Conservation (phyloP, 1,284 basidiomycete species). For the Baeospora myosura region DNA sequence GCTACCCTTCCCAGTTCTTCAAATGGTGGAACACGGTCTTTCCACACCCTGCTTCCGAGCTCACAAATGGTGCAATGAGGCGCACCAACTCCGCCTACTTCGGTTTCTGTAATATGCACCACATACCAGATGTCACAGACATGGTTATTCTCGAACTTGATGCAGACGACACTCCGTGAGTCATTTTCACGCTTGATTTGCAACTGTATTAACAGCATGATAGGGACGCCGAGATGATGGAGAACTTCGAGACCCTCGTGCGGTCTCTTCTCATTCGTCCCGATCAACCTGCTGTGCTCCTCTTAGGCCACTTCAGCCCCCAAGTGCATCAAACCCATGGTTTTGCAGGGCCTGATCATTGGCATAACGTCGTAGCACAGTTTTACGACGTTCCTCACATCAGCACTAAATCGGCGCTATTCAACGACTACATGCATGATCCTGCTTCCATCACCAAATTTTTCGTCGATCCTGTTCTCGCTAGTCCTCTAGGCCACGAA, state of each 20-base stretch:
- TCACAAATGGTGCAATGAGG: slow-evolving; percentile 91
- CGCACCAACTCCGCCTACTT: slow-evolving; percentile 88
- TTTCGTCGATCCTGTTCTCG: slow-evolving; percentile 70
- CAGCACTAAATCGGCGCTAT: slow-evolving; percentile 76
- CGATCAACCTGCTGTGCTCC: slow-evolving; percentile 82
- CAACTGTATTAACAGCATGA: slow-evolving; percentile 2
- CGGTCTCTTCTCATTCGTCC: slow-evolving; percentile 84
- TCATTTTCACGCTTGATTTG: slow-evolving; percentile 12
- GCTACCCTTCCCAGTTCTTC: slow-evolving; percentile 89
- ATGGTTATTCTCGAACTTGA: slow-evolving; percentile 92
- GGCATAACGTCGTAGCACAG: slow-evolving; percentile 83
- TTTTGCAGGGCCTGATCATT: slow-evolving; percentile 81
- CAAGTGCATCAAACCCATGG: slow-evolving; percentile 75
- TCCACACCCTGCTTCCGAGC: slow-evolving; percentile 88
- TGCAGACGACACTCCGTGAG: slow-evolving; percentile 78
- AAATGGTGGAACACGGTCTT: slow-evolving; percentile 93
- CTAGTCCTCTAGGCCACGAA: slow-evolving; percentile 74
- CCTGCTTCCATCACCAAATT: slow-evolving; percentile 65
- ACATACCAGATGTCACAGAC: slow-evolving; percentile 87
- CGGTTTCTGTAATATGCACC: slow-evolving; percentile 84
- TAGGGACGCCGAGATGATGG: slow-evolving; percentile 67
- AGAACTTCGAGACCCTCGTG: slow-evolving; percentile 85
- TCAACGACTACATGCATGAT: slow-evolving; percentile 73
- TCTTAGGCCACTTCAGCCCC: slow-evolving; percentile 88
- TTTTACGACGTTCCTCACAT: slow-evolving; percentile 94